Conservation (phyloP, 2,329 filamentous ascomycete genomes). For the Pseudofabraea citricarpa region DNA sequence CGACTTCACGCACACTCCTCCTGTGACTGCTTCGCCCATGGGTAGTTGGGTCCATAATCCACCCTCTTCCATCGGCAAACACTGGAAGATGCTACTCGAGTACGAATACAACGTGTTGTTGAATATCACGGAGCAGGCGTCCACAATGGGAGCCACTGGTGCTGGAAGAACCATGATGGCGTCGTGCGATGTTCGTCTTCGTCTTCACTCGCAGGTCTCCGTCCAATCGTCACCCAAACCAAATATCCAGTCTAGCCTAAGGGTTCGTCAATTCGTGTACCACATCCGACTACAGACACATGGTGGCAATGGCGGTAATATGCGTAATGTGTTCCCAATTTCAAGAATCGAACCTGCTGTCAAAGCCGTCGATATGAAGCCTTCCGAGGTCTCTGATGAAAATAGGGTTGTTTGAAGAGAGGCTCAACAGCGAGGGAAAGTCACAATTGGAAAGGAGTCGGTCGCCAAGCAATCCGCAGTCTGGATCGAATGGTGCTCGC, state of each 20-base stretch:
- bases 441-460: not conserved
- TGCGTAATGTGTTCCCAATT: slow-evolving; percentile 8
- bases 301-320: slow-evolving; percentile 8
- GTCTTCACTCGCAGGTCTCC: slow-evolving; percentile 8
- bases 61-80: slow-evolving; percentile 62
- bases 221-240: slow-evolving; percentile 8
- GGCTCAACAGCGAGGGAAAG: slow-evolving; percentile 3
- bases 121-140: slow-evolving; percentile 77
- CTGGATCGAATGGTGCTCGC: not conserved
- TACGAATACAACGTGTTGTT: slow-evolving; percentile 83
- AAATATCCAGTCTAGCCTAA: slow-evolving; percentile 10
- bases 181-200: too few relatives aligned
- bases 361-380: slow-evolving; percentile 17
- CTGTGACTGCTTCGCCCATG: slow-evolving; percentile 65
- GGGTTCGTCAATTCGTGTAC: slow-evolving; percentile 9
- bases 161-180: slow-evolving; percentile 47
- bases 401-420: slow-evolving; percentile 15
- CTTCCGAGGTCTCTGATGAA: slow-evolving; percentile 5
- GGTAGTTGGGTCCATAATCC: slow-evolving; percentile 66
- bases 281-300: slow-evolving; percentile 17
- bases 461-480: not conserved
- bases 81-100: slow-evolving; percentile 69
- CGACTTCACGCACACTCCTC: slow-evolving; percentile 72
- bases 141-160: slow-evolving; percentile 64
- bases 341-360: slow-evolving; percentile 15